These are phyloP conservation scores for Quercus engelmannii DNA, from an alignment of 306 rosid species.

Conservation along the genomic window DNA sequence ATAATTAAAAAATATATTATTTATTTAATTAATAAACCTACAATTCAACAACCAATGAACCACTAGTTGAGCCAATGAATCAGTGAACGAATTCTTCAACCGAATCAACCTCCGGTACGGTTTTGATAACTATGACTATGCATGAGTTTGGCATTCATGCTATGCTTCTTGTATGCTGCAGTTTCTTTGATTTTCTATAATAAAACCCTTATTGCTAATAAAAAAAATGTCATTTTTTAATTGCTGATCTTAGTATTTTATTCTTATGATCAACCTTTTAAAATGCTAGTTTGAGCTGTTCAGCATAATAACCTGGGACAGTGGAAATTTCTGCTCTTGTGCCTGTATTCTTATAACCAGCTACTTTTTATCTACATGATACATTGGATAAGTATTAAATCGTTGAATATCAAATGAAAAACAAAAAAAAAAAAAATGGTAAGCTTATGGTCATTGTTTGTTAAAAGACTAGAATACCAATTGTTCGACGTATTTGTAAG, in stretches of 20 bases:
- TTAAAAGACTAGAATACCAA: not conserved
- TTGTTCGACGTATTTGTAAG: not conserved
- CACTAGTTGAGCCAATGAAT: no score
- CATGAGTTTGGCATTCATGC: no score
- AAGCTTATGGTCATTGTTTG: not conserved
- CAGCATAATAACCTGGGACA: not conserved
- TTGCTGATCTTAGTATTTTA: not conserved
- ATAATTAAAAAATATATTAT: no score
- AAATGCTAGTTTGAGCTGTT: not conserved
- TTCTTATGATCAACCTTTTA: not conserved
- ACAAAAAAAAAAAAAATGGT: not conserved
- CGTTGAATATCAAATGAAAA: not conserved
- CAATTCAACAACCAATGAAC: no score
- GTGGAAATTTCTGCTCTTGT: not conserved
- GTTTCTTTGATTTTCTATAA: no score
- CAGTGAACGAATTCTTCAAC: no score
- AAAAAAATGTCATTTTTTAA: not conserved
- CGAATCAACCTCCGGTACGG: no score
- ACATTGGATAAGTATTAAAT: not conserved
- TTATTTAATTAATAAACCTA: no score
- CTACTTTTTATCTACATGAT: not conserved
- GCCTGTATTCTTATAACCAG: not conserved
- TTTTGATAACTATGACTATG: no score
- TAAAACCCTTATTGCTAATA: no score
- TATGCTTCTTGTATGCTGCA: no score